Conservation (phyloP, 371 early-diverging fungal species). For the Dichotomocladium elegans region DNA sequence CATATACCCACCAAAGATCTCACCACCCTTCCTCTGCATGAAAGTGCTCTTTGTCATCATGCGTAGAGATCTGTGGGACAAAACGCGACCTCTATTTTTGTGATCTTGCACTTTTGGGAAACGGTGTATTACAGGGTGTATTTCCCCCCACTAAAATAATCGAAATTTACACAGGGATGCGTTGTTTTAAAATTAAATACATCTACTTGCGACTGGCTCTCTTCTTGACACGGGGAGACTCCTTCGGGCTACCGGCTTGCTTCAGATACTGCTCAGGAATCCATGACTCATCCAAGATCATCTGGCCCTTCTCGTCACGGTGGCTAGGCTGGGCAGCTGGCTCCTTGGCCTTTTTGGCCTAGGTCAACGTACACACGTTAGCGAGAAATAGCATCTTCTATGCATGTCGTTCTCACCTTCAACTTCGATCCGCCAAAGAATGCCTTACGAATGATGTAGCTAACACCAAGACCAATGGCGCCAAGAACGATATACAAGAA, state of each 20-base stretch:
- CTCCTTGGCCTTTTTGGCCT: constrained; percentile 32
- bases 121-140: no score
- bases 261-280: constrained; percentile 43
- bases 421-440: constrained; percentile 33
- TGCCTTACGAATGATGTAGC: constrained; percentile 39
- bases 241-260: constrained; percentile 27
- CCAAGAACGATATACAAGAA: constrained; percentile 40
- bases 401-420: no score
- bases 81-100: no score
- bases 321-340: constrained; percentile 32
- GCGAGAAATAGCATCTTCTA: no score
- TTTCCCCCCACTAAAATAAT: no score
- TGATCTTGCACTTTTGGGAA: no score
- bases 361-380: neutral
- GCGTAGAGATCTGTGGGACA: no score
- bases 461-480: constrained; percentile 40
- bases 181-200: no score
- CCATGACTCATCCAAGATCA: constrained; percentile 51
- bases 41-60: no score
- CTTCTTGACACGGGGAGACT: constrained; percentile 45
- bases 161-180: no score
- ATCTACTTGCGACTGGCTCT: constrained; percentile 32
- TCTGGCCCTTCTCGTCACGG: constrained; percentile 49
- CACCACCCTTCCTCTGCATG: no score
- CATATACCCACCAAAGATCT: no score